These are phyloP conservation scores for Pseudocercospora crystallina DNA, from an alignment of 2,329 filamentous ascomycete genomes.

Conservation along the genomic window DNA sequence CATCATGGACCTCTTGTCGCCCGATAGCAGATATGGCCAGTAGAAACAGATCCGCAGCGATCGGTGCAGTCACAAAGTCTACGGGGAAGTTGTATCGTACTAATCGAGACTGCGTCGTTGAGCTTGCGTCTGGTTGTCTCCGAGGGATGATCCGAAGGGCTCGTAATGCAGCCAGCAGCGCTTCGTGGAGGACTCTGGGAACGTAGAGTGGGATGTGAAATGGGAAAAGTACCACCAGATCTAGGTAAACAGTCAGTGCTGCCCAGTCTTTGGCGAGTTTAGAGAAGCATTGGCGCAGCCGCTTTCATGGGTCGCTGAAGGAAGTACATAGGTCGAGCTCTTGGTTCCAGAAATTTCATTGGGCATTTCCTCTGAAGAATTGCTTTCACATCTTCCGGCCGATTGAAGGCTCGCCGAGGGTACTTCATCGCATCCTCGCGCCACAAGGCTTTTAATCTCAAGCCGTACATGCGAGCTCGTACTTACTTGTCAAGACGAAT, in stretches of 20 bases:
- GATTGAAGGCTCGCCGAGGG: too few relatives aligned
- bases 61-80: slow-evolving; percentile 69
- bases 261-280: not conserved
- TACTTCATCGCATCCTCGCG: too few relatives aligned
- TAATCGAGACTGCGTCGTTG: not conserved
- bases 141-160: slow-evolving; percentile 54
- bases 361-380: not conserved
- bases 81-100: slow-evolving; percentile 58
- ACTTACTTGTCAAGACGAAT: slow-evolving; percentile 70
- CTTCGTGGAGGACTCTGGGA: slow-evolving; percentile 53
- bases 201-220: slow-evolving; percentile 64
- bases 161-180: slow-evolving; percentile 46
- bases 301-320: too few relatives aligned
- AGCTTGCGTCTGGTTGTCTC: not conserved
- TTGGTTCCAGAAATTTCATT: too few relatives aligned
- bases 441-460: too few relatives aligned
- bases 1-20: slow-evolving; percentile 64
- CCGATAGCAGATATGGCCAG: slow-evolving; percentile 70
- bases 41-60: slow-evolving; percentile 70
- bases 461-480: too few relatives aligned
- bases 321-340: too few relatives aligned
- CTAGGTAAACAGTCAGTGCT: slow-evolving; percentile 40
- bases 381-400: not conserved
- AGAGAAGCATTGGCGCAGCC: not conserved
- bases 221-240: slow-evolving; percentile 68